These are phyloP conservation scores for Diaporthe ampelina DNA, from an alignment of 2,329 filamentous ascomycete species.

Conservation along the genomic window DNA sequence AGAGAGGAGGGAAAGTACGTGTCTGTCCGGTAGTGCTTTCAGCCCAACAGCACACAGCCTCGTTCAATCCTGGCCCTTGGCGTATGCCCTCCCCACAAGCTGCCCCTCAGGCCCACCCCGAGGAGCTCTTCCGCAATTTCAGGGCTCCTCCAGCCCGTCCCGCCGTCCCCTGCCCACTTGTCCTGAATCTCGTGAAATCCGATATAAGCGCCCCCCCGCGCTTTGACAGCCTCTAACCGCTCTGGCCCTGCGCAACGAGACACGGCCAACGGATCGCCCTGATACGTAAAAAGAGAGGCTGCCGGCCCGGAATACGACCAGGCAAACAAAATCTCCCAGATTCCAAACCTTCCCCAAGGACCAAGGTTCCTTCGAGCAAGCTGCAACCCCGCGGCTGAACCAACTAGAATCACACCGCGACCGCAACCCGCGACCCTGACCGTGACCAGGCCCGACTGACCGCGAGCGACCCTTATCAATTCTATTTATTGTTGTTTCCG, in stretches of 20 bases:
- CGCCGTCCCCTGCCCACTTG: not conserved
- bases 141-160: slow-evolving; percentile 14
- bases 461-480: slow-evolving; percentile 36
- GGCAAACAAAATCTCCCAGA: not conserved
- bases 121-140: slow-evolving; percentile 34
- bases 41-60: slow-evolving; percentile 36
- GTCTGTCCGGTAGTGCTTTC: slow-evolving; percentile 8
- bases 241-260: not conserved
- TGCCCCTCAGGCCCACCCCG: slow-evolving; percentile 31
- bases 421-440: not conserved
- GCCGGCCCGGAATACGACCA: slow-evolving; percentile 21
- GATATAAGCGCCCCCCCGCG: slow-evolving; percentile 22
- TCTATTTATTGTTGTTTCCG: slow-evolving; percentile 33
- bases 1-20: not conserved
- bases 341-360: too few relatives aligned
- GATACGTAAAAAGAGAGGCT: slow-evolving; percentile 22
- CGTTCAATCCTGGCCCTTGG: slow-evolving; percentile 26
- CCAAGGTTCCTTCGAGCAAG: too few relatives aligned
- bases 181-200: slow-evolving; percentile 17
- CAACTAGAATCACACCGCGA: slow-evolving; percentile 5
- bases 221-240: not conserved
- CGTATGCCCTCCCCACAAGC: slow-evolving; percentile 7
- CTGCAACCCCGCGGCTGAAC: slow-evolving; percentile 22
- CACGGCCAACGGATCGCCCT: slow-evolving; percentile 8
- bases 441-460: slow-evolving; percentile 24